Base-by-base conservation (phyloP, 805 yeast genomes). In the Metschnikowia orientalis region DNA sequence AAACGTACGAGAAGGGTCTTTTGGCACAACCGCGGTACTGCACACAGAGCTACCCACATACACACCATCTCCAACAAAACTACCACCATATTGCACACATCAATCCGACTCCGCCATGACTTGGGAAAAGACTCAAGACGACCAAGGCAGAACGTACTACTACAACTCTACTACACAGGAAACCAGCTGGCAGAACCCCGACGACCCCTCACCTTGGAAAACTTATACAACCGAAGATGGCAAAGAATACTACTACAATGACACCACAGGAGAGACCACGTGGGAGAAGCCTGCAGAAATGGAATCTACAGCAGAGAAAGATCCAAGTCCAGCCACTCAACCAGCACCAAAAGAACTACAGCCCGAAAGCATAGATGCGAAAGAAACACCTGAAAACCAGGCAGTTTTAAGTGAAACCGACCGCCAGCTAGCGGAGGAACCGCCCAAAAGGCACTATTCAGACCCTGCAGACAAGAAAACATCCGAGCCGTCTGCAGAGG, bases 131-230 rank as follows among this genome's bases (percentile, higher is more conserved):
- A 70, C 75, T 8, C 62, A 62, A 23, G 85, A 81, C 45, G 75
- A 73, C 8, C 75, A 75, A 32, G 92, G 94, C 0, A 66, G 79
- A 30, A 61, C 65, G 1, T 89, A 88, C 58, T 88, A 81, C 57
- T 85, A 77, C 54, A 77, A 88, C 42, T 33, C 72, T 0, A 67
- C 53, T 17, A 81, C 90, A 0, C 72, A 76, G 30, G 76, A 77
- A 43, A 77, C 95, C 0, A 75, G 79, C 31, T 87, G 96, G 95
- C 85, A 82, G 16, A 76, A 77, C 42, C 96, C 96, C 0, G 72
- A 57, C 11, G 32, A 28, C 10, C 35, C 38, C 23, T 19, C 8
- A 12, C 21, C 16, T 11, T 66, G 68, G 58, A 70, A 74, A 16
- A 64, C 78, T 11, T 64, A 60, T 23, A 59, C 61, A 13, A 68